Conservation (phyloP, 305 asterid species). For the Rubia tinctorum region DNA sequence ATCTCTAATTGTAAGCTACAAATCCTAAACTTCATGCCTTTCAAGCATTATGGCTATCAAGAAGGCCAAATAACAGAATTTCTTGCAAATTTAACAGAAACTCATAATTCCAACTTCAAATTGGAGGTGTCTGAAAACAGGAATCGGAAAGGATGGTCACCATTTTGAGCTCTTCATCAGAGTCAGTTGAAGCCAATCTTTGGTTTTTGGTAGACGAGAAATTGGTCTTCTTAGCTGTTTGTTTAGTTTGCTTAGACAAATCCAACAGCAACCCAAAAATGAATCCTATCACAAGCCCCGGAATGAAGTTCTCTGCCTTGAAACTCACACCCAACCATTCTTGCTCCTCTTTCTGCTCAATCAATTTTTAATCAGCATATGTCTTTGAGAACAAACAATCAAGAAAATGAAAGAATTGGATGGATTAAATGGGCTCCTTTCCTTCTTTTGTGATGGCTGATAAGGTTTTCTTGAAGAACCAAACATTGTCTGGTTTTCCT, state of each 20-base stretch:
- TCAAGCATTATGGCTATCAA: neutral
- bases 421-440: neutral
- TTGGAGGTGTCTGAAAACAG: neutral
- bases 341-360: constrained; percentile 48
- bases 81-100: neutral
- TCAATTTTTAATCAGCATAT: neutral
- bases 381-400: neutral
- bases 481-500: constrained; percentile 25
- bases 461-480: constrained; percentile 41
- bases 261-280: constrained; percentile 67
- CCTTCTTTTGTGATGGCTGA: constrained; percentile 43
- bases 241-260: constrained; percentile 46
- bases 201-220: constrained; percentile 36
- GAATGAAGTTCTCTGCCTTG: constrained; percentile 87
- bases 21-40: neutral
- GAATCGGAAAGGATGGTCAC: constrained; percentile 29
- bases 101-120: neutral
- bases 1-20: neutral
- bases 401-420: neutral
- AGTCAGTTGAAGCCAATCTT: constrained; percentile 28
- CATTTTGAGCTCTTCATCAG: constrained; percentile 80
- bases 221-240: constrained; percentile 37
- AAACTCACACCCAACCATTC: constrained; percentile 79
- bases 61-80: neutral
- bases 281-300: constrained; percentile 86